Base-by-base conservation (phyloP, 306 rosid species). In the Vicia sativa region DNA sequence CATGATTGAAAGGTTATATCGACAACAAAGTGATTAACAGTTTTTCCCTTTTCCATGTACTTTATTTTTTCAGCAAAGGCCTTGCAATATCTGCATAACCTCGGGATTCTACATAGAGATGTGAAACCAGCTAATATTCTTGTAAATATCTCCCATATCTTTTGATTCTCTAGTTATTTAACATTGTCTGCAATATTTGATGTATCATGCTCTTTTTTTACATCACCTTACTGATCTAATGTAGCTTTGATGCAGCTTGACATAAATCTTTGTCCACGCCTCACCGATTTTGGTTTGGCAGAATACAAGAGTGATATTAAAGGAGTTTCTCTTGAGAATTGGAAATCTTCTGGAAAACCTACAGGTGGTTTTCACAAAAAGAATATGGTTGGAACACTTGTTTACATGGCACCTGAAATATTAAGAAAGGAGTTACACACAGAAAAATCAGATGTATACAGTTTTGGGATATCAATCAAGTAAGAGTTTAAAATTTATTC, bases 391-490 rank as follows among this genome's bases (percentile, higher is more conserved):
- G 98, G 96, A 56, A 92, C 98, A 13, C 83, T 92, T 43, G 79
- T 92, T 57, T 92, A 92, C 71, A 90, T 92, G 98, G 91, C 98
- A 35, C 98, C 98, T 78, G 98, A 92, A 84, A 80, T 92, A 83
- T 80, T 90, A 66, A 86, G 70, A 77, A 92, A 92, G 85, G 90
- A 86, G 74, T 68, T 88, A 21, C 96, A 87, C 68, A 83, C 96
- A 60, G 93, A 92, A 76, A 81, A 86, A 45, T 90, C 98, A 25
- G 98, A 92, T 57, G 96, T 92, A 38, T 92, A 90, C 80, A 87
- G 98, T 79, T 92, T 92, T 62, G 96, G 96, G 42, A 44, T 92
- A 60, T 75, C 89, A 61, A 85, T 92, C 74, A 92, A 92, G 97
- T 91, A 85, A 77, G 90, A 67, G 49, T 67, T 60, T 62, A 28